These are phyloP conservation scores for Pseudocercospora fijiensis DNA, from an alignment of 2,329 filamentous ascomycete species.

Conservation along the genomic window DNA sequence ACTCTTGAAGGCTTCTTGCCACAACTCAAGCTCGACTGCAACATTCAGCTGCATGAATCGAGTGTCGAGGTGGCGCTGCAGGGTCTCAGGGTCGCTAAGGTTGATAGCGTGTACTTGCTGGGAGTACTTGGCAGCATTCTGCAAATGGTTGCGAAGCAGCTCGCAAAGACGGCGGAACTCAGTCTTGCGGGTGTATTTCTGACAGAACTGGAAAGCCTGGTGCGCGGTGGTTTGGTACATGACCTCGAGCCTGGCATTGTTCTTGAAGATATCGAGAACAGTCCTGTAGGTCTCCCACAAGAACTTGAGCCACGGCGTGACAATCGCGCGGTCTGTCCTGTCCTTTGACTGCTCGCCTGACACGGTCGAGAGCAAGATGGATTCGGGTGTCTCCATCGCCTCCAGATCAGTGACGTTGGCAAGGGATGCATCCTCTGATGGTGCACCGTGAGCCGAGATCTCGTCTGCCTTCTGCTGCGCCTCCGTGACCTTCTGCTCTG, in stretches of 20 bases:
- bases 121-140: conserved; percentile 98
- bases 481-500: conserved; percentile 91
- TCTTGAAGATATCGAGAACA: conserved; percentile 96
- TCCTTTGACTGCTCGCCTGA: conserved; percentile 97
- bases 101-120: conserved; percentile 99
- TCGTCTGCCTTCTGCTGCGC: conserved; percentile 96
- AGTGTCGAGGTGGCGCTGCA: conserved; percentile 95
- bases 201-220: conserved; percentile 98
- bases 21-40: conserved; percentile 93
- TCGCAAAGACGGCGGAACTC: conserved; percentile 98
- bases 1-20: conserved; percentile 99
- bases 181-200: conserved; percentile 97
- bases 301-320: conserved; percentile 99
- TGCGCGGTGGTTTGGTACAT: conserved; percentile 98
- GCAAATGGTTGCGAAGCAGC: conserved; percentile 95
- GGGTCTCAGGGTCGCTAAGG: conserved; percentile 91
- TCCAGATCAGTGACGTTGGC: conserved; percentile 90
- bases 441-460: conserved; percentile 74
- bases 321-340: conserved; percentile 94
- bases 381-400: conserved; percentile 95
- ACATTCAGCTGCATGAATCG: conserved; percentile 98
- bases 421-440: conserved; percentile 70
- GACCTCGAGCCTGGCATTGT: conserved; percentile 94
- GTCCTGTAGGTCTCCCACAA: conserved; percentile 99
- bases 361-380: conserved; percentile 93